phyloP scores from a whole-genome alignment of 352 stramenopile genomes.

The Hyaloperonospora brassicae region DNA sequence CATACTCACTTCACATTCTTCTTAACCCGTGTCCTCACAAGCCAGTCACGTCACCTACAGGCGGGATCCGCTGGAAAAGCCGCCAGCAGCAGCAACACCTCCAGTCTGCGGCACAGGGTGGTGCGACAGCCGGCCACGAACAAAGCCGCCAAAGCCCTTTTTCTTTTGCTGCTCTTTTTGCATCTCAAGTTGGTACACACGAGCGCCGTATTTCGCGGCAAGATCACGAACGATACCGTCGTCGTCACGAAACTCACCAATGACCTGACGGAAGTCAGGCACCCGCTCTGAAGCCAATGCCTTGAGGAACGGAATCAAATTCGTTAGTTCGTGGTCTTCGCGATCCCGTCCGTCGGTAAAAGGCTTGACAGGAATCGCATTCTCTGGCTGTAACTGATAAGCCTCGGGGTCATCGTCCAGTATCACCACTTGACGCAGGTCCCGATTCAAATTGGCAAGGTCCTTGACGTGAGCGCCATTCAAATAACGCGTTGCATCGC shows the following conservation, averaged over 20 bases:
- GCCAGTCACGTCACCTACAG: conserved; percentile 13
- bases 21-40: no score
- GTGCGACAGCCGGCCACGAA: conserved; percentile 61
- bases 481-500: conserved; percentile 74
- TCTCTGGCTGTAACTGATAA: conserved; percentile 80
- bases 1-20: no score
- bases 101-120: conserved; percentile 30
- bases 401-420: conserved; percentile 73
- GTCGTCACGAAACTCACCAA: conserved; percentile 72
- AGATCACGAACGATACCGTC: conserved; percentile 76
- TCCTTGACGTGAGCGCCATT: conserved; percentile 83
- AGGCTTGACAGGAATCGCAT: conserved; percentile 69
- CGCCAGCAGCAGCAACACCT: conserved; percentile 15
- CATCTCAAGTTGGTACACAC: conserved; percentile 71
- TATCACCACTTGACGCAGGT: conserved; percentile 75
- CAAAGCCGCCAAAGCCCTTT: conserved; percentile 77
- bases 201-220: conserved; percentile 64
- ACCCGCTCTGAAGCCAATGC: conserved; percentile 72
- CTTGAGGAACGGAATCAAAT: conserved; percentile 83
- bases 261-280: conserved; percentile 63
- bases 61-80: conserved; percentile 17
- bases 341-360: conserved; percentile 78
- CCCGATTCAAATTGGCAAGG: conserved; percentile 67
- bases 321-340: conserved; percentile 66
- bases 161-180: conserved; percentile 76